These are phyloP conservation scores for Clitopilus passeckerianus DNA, from an alignment of 768 basidiomycete genomes.

Conservation along the genomic window DNA sequence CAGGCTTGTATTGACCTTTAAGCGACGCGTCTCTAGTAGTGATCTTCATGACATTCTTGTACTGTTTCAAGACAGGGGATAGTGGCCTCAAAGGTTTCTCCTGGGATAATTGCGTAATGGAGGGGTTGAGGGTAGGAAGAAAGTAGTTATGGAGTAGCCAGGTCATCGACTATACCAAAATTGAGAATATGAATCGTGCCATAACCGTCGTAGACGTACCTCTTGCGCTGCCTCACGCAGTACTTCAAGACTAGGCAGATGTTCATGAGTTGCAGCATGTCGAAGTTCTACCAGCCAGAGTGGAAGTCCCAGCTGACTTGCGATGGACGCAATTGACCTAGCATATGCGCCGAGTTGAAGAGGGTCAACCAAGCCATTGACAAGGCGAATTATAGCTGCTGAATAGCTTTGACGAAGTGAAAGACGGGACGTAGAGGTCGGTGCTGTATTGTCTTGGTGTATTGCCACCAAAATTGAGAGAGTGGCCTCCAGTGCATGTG, in stretches of 20 bases:
- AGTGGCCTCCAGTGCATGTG: constrained; percentile 75
- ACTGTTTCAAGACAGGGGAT: constrained; percentile 62
- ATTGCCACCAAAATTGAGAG: constrained; percentile 57
- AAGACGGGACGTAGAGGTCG: constrained; percentile 29
- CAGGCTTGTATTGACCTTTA: constrained; percentile 40
- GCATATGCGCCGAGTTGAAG: constrained; percentile 88
- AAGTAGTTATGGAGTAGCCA: constrained; percentile 89
- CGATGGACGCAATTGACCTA: constrained; percentile 85
- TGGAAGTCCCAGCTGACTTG: constrained; percentile 81
- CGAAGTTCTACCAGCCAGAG: constrained; percentile 87
- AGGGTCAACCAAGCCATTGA: constrained; percentile 95
- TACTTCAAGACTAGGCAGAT: constrained; percentile 79
- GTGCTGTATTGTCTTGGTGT: constrained; percentile 42
- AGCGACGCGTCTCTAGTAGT: constrained; percentile 63
- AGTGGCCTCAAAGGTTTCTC: constrained; percentile 46
- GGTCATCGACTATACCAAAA: constrained; percentile 53
- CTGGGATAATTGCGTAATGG: constrained; percentile 25
- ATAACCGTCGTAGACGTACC: constrained; percentile 26
- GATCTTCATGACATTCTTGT: constrained; percentile 65
- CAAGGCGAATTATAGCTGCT: constrained; percentile 78
- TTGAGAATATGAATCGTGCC: neutral
- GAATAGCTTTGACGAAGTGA: constrained; percentile 74
- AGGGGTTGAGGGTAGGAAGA: constrained; percentile 65
- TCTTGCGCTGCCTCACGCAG: constrained; percentile 74
- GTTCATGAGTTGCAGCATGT: constrained; percentile 95